Evolutionary conservation across 352 stramenopile genomes (phyloP).

Genomic region (Globisporangium viniferum): DNA sequence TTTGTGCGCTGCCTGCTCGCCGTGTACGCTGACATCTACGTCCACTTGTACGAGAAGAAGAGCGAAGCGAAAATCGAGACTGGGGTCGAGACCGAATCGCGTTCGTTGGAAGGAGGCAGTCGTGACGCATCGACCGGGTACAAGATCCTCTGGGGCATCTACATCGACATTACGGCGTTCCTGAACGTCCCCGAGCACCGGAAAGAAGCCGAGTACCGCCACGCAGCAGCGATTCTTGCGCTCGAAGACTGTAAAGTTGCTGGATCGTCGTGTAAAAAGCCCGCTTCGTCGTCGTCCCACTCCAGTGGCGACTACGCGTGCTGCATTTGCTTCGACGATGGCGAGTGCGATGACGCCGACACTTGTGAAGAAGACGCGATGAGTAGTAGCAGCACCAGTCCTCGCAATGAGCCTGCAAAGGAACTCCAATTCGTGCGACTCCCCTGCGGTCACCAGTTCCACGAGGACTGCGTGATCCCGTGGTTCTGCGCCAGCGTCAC

Average conservation of each 20-base stretch:
- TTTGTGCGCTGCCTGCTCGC: constrained; percentile 24
- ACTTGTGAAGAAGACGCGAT: constrained; percentile 1
- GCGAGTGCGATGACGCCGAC: not conserved
- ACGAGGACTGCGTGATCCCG: constrained; percentile 36
- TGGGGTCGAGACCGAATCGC: not conserved
- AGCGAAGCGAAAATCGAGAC: not conserved
- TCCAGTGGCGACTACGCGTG: not conserved
- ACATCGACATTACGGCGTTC: constrained; percentile 13
- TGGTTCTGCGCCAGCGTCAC: constrained; percentile 32
- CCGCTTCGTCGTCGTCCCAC: not conserved
- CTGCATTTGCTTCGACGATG: constrained; percentile 5
- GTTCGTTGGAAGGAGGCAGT: not conserved
- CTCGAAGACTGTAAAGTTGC: constrained; percentile 19
- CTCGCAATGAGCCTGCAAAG: not conserved
- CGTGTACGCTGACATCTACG: constrained; percentile 24
- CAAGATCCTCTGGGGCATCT: constrained; percentile 8
- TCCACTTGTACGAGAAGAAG: constrained; percentile 19
- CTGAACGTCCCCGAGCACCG: constrained; percentile 19
- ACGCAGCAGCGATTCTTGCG: constrained; percentile 17
- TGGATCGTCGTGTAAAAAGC: not conserved
- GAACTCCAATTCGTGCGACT: constrained; percentile 10
- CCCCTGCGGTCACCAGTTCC: constrained; percentile 30
- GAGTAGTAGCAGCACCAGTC: constrained; percentile 11
- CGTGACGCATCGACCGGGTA: not conserved
- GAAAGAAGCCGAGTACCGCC: constrained; percentile 20